Percentiles rank a stretch among this genome's conserved stretches.
These are phyloP conservation scores for Rhizopus arrhizus DNA, from an alignment of 371 early-diverging fungal species.

Conservation along the genomic window DNA sequence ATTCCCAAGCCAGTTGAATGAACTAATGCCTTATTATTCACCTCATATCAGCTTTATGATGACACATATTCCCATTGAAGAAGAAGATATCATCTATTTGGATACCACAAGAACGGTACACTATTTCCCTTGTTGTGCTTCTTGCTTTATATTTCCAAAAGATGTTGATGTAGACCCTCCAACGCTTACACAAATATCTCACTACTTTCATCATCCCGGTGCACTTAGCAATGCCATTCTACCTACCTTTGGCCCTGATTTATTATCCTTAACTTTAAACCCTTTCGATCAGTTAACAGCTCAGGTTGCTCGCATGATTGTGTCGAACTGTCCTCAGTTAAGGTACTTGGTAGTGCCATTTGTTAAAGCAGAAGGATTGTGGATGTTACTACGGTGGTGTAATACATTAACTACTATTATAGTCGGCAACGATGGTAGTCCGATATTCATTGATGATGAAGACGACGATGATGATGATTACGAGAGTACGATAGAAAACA, in stretches of 20 bases:
- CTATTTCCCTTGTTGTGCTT: constrained; percentile 43
- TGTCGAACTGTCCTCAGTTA: constrained; percentile 43
- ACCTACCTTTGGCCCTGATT: constrained; percentile 48
- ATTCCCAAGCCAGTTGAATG: constrained; percentile 29
- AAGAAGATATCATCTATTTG: neutral
- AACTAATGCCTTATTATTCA: constrained; percentile 1
- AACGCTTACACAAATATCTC: constrained; percentile 42
- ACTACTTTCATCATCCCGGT: constrained; percentile 51
- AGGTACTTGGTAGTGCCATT: constrained; percentile 40
- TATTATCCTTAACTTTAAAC: constrained; percentile 42
- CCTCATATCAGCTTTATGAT: constrained; percentile 35
- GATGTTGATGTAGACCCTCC: constrained; percentile 20
- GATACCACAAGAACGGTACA: constrained; percentile 4
- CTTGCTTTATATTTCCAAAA: constrained; percentile 41
- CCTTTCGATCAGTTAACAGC: constrained; percentile 44
- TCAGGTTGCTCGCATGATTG: constrained; percentile 38
- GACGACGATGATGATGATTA: constrained; percentile 25
- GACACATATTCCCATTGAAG: constrained; percentile 31
- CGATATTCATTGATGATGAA: constrained; percentile 24
- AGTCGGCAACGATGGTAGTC: constrained; percentile 30
- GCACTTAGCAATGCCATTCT: constrained; percentile 48
- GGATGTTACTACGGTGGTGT: constrained; percentile 50
- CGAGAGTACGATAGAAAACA: constrained; percentile 1
- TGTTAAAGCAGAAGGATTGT: constrained; percentile 50
- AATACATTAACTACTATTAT: constrained; percentile 44